phyloP scores from a whole-genome alignment of 1,139 yeast species.

The Hemisphaericaspora xylanilytica region DNA sequence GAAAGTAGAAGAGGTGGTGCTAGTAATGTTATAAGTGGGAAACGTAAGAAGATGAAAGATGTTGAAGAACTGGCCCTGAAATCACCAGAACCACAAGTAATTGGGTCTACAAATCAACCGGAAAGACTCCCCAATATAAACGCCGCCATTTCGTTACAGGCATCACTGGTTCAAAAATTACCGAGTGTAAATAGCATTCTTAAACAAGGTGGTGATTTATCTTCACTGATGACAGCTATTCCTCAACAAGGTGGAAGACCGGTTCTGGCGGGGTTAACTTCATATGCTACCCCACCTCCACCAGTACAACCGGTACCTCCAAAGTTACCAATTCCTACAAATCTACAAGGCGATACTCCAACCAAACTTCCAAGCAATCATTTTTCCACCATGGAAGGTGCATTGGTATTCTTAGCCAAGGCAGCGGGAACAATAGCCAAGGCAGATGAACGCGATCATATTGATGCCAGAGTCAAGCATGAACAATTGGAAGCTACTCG shows the following conservation, averaged over 20 bases:
- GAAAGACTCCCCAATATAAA: constrained; percentile 5
- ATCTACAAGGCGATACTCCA: constrained; percentile 2
- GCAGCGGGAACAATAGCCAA: constrained; percentile 70
- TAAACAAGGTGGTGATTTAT: not conserved
- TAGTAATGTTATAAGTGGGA: constrained; percentile 44
- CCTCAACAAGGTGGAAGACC: constrained; percentile 1
- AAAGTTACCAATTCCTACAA: constrained; percentile 1
- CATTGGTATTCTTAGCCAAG: constrained; percentile 67
- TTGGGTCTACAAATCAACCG: constrained; percentile 4
- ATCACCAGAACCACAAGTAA: constrained; percentile 1
- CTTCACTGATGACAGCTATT: not conserved
- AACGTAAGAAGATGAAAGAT: constrained; percentile 17
- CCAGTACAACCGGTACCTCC: no score
- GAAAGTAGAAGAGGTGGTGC: constrained; percentile 60
- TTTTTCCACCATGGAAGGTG: constrained; percentile 58
- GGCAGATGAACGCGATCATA: constrained; percentile 63
- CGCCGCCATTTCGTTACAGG: not conserved
- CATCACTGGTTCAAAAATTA: constrained; percentile 4
- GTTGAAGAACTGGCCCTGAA: constrained; percentile 5
- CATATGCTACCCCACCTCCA: constrained; percentile 6
- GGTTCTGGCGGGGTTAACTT: constrained; percentile 1
- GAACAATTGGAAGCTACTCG: constrained; percentile 38
- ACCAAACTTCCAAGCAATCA: constrained; percentile 15
- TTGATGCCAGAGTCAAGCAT: constrained; percentile 60
- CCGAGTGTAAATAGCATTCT: constrained; percentile 8